Percentiles rank a stretch among this genome's conserved stretches.
Evolutionary conservation across 345 rosid species (phyloP).

Genomic region (Citrus cavaleriei): DNA sequence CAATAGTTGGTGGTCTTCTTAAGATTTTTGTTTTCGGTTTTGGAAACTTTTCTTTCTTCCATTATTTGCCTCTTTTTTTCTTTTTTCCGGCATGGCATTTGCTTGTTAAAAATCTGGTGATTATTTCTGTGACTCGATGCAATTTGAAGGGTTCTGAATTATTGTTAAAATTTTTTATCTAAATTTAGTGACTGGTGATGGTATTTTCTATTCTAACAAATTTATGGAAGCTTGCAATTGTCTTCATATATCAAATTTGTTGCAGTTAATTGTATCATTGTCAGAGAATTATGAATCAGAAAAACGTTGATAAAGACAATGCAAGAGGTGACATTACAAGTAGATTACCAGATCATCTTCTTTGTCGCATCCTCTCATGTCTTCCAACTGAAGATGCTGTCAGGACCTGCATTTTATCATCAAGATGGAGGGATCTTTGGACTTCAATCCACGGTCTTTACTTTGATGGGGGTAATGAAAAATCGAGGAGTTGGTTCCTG

Average conservation of each 20-base stretch:
- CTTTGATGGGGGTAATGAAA: not conserved
- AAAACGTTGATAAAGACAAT: not conserved
- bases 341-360: not conserved
- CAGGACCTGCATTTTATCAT: not conserved
- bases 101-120: too few relatives aligned
- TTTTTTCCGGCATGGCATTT: too few relatives aligned
- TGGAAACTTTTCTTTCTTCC: too few relatives aligned
- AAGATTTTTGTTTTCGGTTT: too few relatives aligned
- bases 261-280: not conserved
- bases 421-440: not conserved
- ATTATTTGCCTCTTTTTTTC: too few relatives aligned
- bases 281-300: not conserved
- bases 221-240: not conserved
- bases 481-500: not conserved
- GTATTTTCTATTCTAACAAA: not conserved
- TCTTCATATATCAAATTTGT: not conserved
- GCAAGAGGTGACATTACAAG: not conserved
- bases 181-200: not conserved
- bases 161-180: not conserved
- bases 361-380: not conserved
- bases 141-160: too few relatives aligned
- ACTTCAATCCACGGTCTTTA: not conserved
- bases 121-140: too few relatives aligned
- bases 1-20: too few relatives aligned
- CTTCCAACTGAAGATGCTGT: not conserved